Evolutionary conservation across 2,329 filamentous ascomycete genomes (phyloP).

Genomic region (Calonectria montana): DNA sequence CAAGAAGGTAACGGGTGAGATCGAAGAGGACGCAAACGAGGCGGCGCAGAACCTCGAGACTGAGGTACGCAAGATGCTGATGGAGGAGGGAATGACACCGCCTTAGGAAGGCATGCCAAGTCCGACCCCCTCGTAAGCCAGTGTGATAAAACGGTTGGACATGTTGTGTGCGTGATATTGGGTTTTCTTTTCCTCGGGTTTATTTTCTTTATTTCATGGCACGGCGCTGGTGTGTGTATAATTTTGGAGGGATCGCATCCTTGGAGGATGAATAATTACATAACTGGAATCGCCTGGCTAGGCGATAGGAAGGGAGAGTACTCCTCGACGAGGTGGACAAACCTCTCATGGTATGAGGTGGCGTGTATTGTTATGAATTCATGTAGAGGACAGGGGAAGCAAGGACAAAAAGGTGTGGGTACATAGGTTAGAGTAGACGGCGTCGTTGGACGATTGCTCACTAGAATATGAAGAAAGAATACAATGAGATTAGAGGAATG

Average conservation of each 20-base stretch:
- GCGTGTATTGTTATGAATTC: background rate
- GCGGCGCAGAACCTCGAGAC: slow-evolving; percentile 53
- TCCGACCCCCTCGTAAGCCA: slow-evolving; percentile 2
- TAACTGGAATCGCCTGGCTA: background rate
- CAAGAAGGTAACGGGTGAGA: slow-evolving; percentile 62
- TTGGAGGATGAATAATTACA: background rate
- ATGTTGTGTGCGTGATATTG: background rate
- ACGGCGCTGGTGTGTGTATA: slow-evolving; percentile 7
- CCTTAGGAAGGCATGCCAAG: slow-evolving; percentile 44
- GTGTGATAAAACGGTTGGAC: background rate
- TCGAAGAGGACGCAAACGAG: slow-evolving; percentile 44
- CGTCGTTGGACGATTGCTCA: background rate
- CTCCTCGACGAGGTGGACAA: background rate
- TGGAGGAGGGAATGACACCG: slow-evolving; percentile 53
- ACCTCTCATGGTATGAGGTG: background rate
- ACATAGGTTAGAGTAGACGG: slow-evolving; percentile 5
- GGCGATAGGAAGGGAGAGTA: background rate
- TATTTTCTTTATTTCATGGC: slow-evolving; percentile 10
- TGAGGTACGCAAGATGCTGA: slow-evolving; percentile 58
- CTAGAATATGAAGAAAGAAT: background rate
- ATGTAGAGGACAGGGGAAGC: background rate
- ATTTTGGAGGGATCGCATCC: background rate
- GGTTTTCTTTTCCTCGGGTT: background rate
- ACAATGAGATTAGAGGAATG: background rate
- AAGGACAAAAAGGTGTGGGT: background rate